phyloP scores from a whole-genome alignment of 345 rosid genomes.

The Fremontodendron californicum region DNA sequence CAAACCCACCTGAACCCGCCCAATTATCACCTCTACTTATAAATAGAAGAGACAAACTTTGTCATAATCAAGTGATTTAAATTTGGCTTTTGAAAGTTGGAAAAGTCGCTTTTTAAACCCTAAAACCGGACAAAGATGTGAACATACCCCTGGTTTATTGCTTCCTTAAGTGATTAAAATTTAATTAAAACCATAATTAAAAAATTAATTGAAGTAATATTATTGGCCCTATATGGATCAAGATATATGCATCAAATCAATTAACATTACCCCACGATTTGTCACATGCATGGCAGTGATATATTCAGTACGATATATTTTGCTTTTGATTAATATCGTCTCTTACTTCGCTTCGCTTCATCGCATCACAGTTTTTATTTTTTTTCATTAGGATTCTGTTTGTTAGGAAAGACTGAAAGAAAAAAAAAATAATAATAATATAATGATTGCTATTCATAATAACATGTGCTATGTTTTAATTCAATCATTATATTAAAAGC shows the following conservation, averaged over 20 bases:
- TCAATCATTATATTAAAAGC: no score
- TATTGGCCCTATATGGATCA: not conserved
- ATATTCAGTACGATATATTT: not conserved
- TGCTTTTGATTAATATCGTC: not conserved
- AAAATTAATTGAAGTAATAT: no score
- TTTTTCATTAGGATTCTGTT: not conserved
- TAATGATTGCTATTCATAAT: no score
- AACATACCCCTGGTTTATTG: not conserved
- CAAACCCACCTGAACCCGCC: no score
- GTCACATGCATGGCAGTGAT: not conserved
- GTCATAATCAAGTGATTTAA: no score
- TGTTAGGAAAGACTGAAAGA: no score
- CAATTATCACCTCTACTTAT: no score
- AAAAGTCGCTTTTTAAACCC: not conserved
- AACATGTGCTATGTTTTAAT: no score
- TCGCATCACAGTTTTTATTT: not conserved
- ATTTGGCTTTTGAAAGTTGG: not conserved
- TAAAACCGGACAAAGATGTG: not conserved
- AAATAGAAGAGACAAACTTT: no score
- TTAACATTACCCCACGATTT: not conserved
- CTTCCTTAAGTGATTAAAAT: no score
- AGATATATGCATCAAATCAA: not conserved
- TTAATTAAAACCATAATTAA: not conserved
- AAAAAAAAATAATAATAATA: no score
- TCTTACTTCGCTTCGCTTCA: not conserved